These are phyloP conservation scores for Botrytis paeoniae DNA, from an alignment of 2,329 filamentous ascomycete species.

Conservation along the genomic window DNA sequence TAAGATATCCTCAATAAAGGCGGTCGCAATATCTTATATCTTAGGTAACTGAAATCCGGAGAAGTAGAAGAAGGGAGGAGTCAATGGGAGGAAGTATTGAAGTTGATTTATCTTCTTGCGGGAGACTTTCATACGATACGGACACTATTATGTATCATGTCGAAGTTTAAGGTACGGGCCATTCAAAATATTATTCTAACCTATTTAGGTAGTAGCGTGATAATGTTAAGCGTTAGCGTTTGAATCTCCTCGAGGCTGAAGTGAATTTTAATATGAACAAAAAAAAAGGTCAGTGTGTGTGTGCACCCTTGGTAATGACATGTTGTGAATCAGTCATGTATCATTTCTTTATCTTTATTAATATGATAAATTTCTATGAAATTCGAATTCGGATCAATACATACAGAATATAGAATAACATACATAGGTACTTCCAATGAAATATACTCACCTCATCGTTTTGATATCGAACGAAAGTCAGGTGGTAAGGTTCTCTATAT, in stretches of 20 bases:
- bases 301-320: background rate
- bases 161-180: conserved; percentile 5
- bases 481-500: background rate
- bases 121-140: conserved; percentile 7
- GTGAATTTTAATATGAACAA: background rate
- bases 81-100: background rate
- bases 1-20: background rate
- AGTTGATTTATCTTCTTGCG: conserved; percentile 4
- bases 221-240: background rate
- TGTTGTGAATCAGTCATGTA: background rate
- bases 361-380: background rate
- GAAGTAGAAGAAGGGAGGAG: background rate
- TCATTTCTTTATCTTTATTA: background rate
- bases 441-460: background rate
- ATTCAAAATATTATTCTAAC: background rate
- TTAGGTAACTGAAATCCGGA: background rate
- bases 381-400: background rate
- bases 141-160: conserved; percentile 6
- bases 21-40: conserved; percentile 1
- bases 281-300: conserved; percentile 1
- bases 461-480: background rate
- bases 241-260: conserved; percentile 5
- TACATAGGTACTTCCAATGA: background rate
- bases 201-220: background rate
- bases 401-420: background rate